These are phyloP conservation scores for Podaxis sp. DNA, from an alignment of 768 basidiomycete species.

Conservation along the genomic window DNA sequence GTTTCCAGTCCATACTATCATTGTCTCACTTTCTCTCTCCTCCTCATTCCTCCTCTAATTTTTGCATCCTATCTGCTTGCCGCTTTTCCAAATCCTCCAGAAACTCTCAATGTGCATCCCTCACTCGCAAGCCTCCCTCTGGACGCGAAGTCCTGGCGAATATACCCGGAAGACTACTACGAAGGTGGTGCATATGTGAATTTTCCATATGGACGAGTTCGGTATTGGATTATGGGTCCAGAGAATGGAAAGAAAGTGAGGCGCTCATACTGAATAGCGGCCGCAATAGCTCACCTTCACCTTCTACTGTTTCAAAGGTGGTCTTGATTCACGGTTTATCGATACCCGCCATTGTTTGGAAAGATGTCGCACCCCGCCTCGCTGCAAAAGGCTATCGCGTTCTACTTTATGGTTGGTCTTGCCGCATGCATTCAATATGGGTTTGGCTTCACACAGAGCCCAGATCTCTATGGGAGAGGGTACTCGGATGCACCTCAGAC, in stretches of 20 bases:
- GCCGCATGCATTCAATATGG: neutral
- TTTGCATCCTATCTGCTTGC: conserved; percentile 59
- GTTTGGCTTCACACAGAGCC: neutral
- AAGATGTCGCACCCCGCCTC: conserved; percentile 63
- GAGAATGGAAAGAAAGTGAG: conserved; percentile 59
- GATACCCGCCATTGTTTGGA: conserved; percentile 74
- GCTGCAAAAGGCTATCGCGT: conserved; percentile 65
- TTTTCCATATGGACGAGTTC: conserved; percentile 63
- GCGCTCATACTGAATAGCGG: neutral
- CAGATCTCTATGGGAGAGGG: conserved; percentile 79
- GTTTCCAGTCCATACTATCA: conserved; percentile 32
- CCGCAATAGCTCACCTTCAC: neutral
- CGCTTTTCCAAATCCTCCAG: conserved; percentile 60
- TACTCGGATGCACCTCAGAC: conserved; percentile 78
- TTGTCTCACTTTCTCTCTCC: conserved; percentile 48
- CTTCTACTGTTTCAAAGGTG: conserved; percentile 36
- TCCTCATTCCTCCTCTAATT: conserved; percentile 58
- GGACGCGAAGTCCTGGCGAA: conserved; percentile 53
- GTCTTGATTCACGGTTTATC: conserved; percentile 77
- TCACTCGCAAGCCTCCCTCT: conserved; percentile 59
- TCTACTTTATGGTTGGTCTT: conserved; percentile 60
- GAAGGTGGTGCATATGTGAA: conserved; percentile 57
- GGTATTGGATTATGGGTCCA: conserved; percentile 78
- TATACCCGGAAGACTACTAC: conserved; percentile 73
- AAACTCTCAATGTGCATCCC: conserved; percentile 42